Evolutionary conservation across 352 stramenopile genomes (phyloP), one percentile per base, ranked within the genome.

Genomic region (Plasmopara muralis): DNA sequence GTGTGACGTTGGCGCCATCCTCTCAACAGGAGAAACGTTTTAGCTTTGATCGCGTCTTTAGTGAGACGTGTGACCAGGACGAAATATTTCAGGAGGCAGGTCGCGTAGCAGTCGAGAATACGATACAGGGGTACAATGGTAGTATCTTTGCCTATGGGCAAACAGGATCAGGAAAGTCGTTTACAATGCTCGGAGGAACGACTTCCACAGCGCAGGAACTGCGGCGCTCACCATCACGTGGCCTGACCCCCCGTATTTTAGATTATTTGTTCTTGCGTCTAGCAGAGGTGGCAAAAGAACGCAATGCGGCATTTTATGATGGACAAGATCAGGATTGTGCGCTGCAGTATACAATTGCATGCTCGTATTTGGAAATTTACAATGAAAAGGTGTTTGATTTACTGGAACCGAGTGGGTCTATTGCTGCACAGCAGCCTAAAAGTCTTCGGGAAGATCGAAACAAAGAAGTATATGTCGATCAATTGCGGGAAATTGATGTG

Each of bases 341-440:
- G 13, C 39, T 85, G 30, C 62, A 83, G 47, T 87, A 84, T 51
- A 70, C 62, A 16, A 50, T 89, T 42, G 76, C 72, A 33, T 95
- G 84, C 52, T 95, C 85, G 48, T 95, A 93, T 53, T 57, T 96
- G 29, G 85, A 96, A 50, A 95, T 96, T 53, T 96, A 96, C 66
- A 95, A 96, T 55, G 86, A 96, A 37, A 91, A 93, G 60, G 57
- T 96, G 14, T 92, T 86, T 52, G 86, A 96, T 59, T 57, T 96
- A 30, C 41, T 96, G 33, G 82, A 94, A 55, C 68, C 79, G 0
- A 74, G 50, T 14, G 68, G 61, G 9, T 76, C 70, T 5, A 53
- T 60, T 3, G 72, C 67, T 13, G 61, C 59, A 0, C 63, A 66
- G 34, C 76, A 88, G 43, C 63, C 75, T 0, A 92, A 93, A 51